These are phyloP conservation scores for Aspergillus carbonarius DNA, from an alignment of 2,329 filamentous ascomycete species.

Conservation along the genomic window DNA sequence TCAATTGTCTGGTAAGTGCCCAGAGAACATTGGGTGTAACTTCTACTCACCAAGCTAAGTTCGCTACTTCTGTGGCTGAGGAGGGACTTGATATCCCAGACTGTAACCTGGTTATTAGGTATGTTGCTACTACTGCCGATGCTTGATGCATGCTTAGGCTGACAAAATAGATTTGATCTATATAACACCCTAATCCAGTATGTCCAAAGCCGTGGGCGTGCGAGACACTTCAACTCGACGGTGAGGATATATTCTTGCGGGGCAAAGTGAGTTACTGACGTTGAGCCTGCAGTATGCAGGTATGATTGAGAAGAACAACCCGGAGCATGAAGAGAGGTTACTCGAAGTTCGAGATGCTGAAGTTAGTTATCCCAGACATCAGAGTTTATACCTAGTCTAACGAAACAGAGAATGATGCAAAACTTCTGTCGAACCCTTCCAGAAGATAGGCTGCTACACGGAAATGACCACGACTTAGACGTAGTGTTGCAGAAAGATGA, in stretches of 20 bases:
- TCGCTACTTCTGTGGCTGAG: conserved; percentile 65
- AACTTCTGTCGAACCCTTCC: conserved; percentile 74
- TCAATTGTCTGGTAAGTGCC: conserved; percentile 54
- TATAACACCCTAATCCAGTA: conserved; percentile 92
- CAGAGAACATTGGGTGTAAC: not conserved
- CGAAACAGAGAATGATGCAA: conserved; percentile 57
- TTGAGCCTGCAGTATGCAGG: conserved; percentile 61
- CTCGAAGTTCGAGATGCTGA: conserved; percentile 52
- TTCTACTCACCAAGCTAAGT: conserved; percentile 34
- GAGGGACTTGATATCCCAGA: conserved; percentile 67
- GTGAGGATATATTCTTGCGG: conserved; percentile 21
- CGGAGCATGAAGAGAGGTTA: conserved; percentile 59
- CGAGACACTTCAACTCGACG: conserved; percentile 71
- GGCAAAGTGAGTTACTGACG: not conserved
- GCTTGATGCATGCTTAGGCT: not conserved
- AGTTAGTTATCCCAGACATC: conserved; percentile 23
- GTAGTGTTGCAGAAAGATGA: conserved; percentile 56
- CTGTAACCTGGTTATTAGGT: conserved; percentile 63
- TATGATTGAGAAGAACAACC: conserved; percentile 75
- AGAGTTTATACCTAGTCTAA: not conserved
- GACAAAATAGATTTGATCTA: conserved; percentile 68
- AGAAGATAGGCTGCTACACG: conserved; percentile 67
- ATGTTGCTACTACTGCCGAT: not conserved
- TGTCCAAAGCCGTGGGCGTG: conserved; percentile 86
- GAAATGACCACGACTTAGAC: conserved; percentile 58